Base-by-base conservation (phyloP, 78 protist genomes). In the Dictyostelium firmibasis region DNA sequence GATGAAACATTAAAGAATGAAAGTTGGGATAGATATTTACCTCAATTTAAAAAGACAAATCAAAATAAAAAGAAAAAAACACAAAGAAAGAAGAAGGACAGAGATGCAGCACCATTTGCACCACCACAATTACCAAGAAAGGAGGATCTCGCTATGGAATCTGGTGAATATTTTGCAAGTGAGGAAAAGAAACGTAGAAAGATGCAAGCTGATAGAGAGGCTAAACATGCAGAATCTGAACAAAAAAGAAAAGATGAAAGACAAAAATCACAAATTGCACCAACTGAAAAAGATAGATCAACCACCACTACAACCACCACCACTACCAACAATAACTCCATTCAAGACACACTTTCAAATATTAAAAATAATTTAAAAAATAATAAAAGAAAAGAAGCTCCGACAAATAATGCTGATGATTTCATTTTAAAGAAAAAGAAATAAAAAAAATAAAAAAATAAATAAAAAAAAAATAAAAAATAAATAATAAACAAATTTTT, bases 1-100 rank as follows among this genome's bases (percentile, higher is more conserved):
- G 98, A 98, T 85, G 97, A 91, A 31, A 47, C 38, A 4, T 94
- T 99, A 53, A 86, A 86, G 47, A n/a, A 72, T 10, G 99, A 98
- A 88, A 78, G 62, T 23, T 99, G 99, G 99, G 98, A 97, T 11
- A 92, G 97, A 25, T 99, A 97, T 96, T 64, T 99, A 11, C 99
- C 99, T 2, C 23, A 97, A 25, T 99, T 99, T 97, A 98, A 98
- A 83, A 96, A 96, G 97, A 97, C 84, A 27, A 84, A 82, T 44
- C 53, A 43, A 20, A 67, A 70, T 29, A 87, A 64, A 67, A 86
- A 86, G 47, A 36, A 81, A 14, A 53, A 60, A 29, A 44, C 38
- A 44, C 25, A 89, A 29, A 85, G 85, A 84, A 91, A 83, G 69
- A 94, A 96, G 72, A 47, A 95, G 35, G 44, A 77, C 84, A 83